phyloP scores from a whole-genome alignment of 2,329 filamentous ascomycete species.

The Botrytis cinerea region DNA sequence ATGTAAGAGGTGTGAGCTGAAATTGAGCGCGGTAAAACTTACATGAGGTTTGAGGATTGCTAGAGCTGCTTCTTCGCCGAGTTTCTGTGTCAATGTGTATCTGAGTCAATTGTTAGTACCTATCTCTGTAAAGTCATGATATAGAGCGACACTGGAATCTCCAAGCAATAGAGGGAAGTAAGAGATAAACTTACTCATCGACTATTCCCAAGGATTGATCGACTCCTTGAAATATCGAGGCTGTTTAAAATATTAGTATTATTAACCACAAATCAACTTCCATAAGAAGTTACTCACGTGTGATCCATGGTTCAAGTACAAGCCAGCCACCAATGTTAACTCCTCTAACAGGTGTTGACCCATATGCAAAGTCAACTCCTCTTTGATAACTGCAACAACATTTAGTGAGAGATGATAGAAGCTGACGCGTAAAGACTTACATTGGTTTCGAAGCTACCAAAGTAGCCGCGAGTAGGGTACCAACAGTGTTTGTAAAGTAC shows the following conservation, averaged over 20 bases:
- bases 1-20: conserved; percentile 34
- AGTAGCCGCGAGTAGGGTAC: conserved; percentile 12
- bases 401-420: conserved; percentile 3
- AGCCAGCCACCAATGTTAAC: conserved; percentile 41
- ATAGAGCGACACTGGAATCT: not conserved
- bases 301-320: conserved; percentile 51
- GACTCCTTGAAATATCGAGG: conserved; percentile 52
- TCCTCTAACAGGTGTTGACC: conserved; percentile 49
- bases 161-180: not conserved
- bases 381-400: conserved; percentile 31
- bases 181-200: conserved; percentile 34
- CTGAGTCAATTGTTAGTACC: conserved; percentile 1
- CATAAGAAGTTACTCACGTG: conserved; percentile 39
- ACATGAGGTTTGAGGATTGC: conserved; percentile 54
- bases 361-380: conserved; percentile 49
- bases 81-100: conserved; percentile 44
- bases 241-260: conserved; percentile 5
- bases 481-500: conserved; percentile 19
- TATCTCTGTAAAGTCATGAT: not conserved
- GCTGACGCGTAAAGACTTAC: conserved; percentile 9
- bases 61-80: conserved; percentile 50
- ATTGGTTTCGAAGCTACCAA: conserved; percentile 18
- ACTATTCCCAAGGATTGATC: conserved; percentile 40
- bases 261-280: not conserved
- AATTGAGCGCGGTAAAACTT: conserved; percentile 7